Evolutionary conservation across 2,329 filamentous ascomycete genomes (phyloP).

Genomic region (Phoma sp.): DNA sequence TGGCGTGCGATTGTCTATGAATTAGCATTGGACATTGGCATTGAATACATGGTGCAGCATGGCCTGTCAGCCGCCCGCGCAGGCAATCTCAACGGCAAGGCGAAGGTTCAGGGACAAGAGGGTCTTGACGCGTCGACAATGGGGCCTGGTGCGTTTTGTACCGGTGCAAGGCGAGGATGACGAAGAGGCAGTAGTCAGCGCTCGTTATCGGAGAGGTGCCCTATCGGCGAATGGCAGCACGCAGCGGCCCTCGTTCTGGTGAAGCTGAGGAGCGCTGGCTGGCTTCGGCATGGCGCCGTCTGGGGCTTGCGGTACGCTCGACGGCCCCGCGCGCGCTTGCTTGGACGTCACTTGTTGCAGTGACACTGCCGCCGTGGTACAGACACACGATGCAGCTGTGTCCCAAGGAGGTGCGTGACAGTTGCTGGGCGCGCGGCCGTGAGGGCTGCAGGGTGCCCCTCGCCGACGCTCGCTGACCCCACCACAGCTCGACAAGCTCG

Average conservation of each 20-base stretch:
- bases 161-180: not conserved
- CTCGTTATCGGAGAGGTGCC: not conserved
- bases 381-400: slow-evolving; percentile 45
- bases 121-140: too few species aligned
- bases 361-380: not conserved
- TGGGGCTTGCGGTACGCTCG: not conserved
- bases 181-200: slow-evolving; percentile 7
- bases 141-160: not conserved
- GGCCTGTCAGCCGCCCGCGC: not conserved
- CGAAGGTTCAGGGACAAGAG: not conserved
- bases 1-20: not conserved
- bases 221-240: slow-evolving; percentile 12
- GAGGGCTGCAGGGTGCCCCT: slow-evolving; percentile 8
- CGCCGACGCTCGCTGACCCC: slow-evolving; percentile 40
- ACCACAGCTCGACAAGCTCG: slow-evolving; percentile 88
- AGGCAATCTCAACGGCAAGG: not conserved
- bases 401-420: slow-evolving; percentile 45
- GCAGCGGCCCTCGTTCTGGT: not conserved
- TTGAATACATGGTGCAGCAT: not conserved
- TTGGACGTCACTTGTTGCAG: slow-evolving; percentile 2
- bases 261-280: slow-evolving; percentile 6
- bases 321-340: not conserved
- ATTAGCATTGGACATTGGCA: not conserved
- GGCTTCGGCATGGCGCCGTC: slow-evolving; percentile 4
- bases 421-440: not conserved